These are phyloP conservation scores for Claviceps humidiphila DNA, from an alignment of 2,329 filamentous ascomycete genomes.

Conservation along the genomic window DNA sequence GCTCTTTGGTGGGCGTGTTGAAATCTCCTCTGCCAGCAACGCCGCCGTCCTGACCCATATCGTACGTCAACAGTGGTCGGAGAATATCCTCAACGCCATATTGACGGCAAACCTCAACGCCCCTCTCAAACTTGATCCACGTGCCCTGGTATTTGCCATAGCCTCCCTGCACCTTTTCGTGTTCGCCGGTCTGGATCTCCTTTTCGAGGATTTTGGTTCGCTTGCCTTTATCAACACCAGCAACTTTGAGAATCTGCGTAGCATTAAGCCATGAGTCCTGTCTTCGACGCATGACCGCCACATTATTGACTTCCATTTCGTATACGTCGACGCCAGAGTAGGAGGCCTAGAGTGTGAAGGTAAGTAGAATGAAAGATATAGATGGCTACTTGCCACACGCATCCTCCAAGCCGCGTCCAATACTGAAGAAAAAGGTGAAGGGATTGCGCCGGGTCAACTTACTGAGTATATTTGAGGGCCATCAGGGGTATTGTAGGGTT, in stretches of 20 bases:
- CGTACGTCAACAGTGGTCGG: constrained; percentile 63
- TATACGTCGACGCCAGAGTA: constrained; percentile 96
- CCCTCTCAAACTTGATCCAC: constrained; percentile 91
- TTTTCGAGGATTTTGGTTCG: constrained; percentile 96
- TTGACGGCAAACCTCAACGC: constrained; percentile 78
- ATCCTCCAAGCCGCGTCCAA: too few relatives aligned
- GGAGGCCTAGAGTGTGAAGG: constrained; percentile 43
- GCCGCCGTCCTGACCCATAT: constrained; percentile 65
- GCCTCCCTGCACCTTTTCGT: constrained; percentile 96
- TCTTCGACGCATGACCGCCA: constrained; percentile 91
- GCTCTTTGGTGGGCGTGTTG: constrained; percentile 95
- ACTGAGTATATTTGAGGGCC: constrained; percentile 51
- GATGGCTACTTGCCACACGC: background rate
- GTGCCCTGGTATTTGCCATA: constrained; percentile 99
- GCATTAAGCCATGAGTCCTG: constrained; percentile 96
- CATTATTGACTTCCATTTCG: constrained; percentile 90
- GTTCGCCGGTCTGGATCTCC: constrained; percentile 88
- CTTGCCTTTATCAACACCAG: constrained; percentile 93
- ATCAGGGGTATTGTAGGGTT: constrained; percentile 23
- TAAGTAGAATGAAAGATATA: background rate
- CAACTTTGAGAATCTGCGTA: constrained; percentile 95
- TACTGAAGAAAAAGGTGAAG: background rate
- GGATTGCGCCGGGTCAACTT: constrained; percentile 11
- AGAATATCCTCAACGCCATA: constrained; percentile 67
- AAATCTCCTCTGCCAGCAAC: constrained; percentile 59